Evolutionary conservation across 2,329 filamentous ascomycete genomes (phyloP).

Genomic region (Hypoxylon sp.): DNA sequence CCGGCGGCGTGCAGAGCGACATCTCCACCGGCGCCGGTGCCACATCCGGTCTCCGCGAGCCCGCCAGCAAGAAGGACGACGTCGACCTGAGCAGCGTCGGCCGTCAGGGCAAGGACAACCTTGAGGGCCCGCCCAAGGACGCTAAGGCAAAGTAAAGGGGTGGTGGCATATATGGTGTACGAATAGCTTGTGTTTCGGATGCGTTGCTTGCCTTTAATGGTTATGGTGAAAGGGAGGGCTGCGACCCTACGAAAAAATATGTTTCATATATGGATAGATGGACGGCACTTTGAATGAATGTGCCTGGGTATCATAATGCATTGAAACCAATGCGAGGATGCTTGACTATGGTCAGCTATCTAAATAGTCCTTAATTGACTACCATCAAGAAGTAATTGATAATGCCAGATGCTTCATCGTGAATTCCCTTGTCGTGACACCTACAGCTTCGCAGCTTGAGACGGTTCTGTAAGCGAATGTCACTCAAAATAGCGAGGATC

Average conservation of each 20-base stretch:
- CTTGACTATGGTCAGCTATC: too few relatives aligned
- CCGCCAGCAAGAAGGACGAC: slow-evolving; percentile 64
- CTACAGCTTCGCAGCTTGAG: too few relatives aligned
- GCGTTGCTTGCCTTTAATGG: neutral
- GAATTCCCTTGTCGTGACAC: too few relatives aligned
- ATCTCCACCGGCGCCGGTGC: slow-evolving; percentile 60
- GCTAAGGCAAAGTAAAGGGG: slow-evolving; percentile 47
- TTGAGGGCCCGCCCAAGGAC: slow-evolving; percentile 67
- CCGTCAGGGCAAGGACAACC: slow-evolving; percentile 67
- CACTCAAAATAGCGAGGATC: too few relatives aligned
- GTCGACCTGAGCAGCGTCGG: slow-evolving; percentile 68
- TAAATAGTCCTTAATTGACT: slow-evolving; percentile 19
- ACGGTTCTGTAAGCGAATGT: too few relatives aligned
- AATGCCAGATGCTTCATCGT: too few relatives aligned
- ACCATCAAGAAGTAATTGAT: slow-evolving; percentile 7
- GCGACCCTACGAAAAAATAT: neutral
- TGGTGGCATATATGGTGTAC: neutral
- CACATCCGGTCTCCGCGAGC: slow-evolving; percentile 63
- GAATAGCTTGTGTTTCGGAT: neutral
- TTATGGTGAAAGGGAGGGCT: neutral
- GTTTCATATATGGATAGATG: too few relatives aligned
- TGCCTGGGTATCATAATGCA: too few relatives aligned
- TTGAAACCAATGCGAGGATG: too few relatives aligned
- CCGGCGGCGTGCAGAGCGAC: slow-evolving; percentile 63
- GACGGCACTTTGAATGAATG: too few relatives aligned